These are phyloP conservation scores for Solanum verrucosum DNA, from an alignment of 257 asterid genomes.

Conservation along the genomic window DNA sequence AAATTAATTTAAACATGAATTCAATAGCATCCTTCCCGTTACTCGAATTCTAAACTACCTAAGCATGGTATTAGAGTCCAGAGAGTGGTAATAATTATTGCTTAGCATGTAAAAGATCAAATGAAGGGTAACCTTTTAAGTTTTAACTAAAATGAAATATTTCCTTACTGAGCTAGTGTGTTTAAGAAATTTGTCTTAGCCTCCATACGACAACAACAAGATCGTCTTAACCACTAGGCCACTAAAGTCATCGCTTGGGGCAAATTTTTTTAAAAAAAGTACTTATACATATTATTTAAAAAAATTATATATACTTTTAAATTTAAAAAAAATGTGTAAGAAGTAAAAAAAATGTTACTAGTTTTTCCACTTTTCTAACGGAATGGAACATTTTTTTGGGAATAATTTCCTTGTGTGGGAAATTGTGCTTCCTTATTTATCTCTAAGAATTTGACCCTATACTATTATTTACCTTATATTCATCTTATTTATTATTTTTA, in stretches of 20 bases:
- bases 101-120: neutral
- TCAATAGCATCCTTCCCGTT: neutral
- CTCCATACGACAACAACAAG: neutral
- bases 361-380: no score
- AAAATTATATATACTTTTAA: no score
- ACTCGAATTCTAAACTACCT: neutral
- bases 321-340: no score
- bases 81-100: neutral
- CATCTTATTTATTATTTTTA: neutral
- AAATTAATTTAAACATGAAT: neutral
- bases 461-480: no score
- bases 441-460: neutral
- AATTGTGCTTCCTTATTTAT: neutral
- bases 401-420: neutral
- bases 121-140: neutral
- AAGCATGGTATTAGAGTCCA: neutral
- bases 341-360: no score
- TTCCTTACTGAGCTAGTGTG: neutral
- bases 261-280: no score
- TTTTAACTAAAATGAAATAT: neutral
- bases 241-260: no score
- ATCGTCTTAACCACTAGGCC: no score
- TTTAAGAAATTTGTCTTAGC: neutral
- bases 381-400: no score
- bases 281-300: no score